Base-by-base conservation (phyloP, 2,329 filamentous ascomycete genomes). In the Cordyceps javanica region DNA sequence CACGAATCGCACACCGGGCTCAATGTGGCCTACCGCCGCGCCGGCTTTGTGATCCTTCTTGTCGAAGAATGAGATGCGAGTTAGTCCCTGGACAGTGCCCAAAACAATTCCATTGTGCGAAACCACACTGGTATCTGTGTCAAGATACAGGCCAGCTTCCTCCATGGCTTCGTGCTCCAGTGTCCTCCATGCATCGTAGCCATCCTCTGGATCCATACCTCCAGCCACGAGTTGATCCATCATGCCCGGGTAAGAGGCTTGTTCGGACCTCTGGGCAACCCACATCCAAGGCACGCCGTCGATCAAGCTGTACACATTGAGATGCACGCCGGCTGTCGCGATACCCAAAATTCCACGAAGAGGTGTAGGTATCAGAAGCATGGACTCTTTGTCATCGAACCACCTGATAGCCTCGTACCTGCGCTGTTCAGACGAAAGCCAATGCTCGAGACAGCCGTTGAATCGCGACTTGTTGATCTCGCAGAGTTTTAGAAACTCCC, bases 171-270 rank as follows among this genome's bases (percentile, higher is more conserved):
- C 72, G 10, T 69, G 68, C 38, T 60, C 59, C 51, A 73, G 62
- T 10, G 70, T 69, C 41, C 58, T 48, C 23, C 65, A 58, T 5
- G 69, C 67, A 14, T 63, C 57, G 59, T 67, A 61, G 28, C 62
- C 52, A 49, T 73, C 69, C 10, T 34, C 62, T 1, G 61, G 60
- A 28, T 70, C 68, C 65, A 73, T 69, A 54, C 66, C 70, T 16
- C 72, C 72, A 1, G 70, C 71, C 13, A 71, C 69, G n/a, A 71
- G 61, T 59, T 73, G 72, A 53, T 73, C 72, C 21, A 71, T 60
- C 61, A 70, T 71, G 5, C 69, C 65, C 2, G 70, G 64, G 57
- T 72, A 73, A 13, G 68, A 69, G 19, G 67, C 58, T 5, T 62
- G 63, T 11, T 60, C 58, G 7, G 69, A 67, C 5, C 72, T 66